Base-by-base conservation (phyloP, 192 early-diverging fungal species). In the Podila horticola region DNA sequence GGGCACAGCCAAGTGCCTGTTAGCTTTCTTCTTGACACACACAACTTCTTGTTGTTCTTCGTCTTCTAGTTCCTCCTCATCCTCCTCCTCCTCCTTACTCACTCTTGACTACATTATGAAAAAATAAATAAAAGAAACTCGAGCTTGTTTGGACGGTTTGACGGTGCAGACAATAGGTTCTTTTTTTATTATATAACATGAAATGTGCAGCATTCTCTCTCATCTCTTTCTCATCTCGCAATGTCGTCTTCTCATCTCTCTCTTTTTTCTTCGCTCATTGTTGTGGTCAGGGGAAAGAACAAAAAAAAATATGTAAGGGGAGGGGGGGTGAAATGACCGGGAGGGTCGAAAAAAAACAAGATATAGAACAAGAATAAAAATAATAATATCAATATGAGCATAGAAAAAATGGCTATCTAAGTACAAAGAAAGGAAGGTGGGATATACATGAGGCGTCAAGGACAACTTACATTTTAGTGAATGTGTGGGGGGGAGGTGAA, bases 181-280 rank as follows among this genome's bases (percentile, higher is more conserved):
- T 55, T 26, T 55, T 11, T 55, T 55, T 26, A 55, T 55, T 55
- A 45, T 45, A 15, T 45, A 15, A 45, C 41, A 45, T 45, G 41
- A 36, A 36, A 45, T 45, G 41, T 45, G 41, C 41, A 45, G 41
- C 52, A 55, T 24, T 55, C 22, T 19, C 41, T 15, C 41, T 49
- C 64, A 20, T 66, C 64, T 41, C 41, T 31, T 65, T 48, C 20
- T 66, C 30, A 66, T 51, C 49, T 49, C 24, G 20, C 38, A 65
- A 66, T 19, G 28, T 36, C 45, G 24, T 17, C 26, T 66, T 38
- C 9, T 45, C 26, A 24, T 48, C 15, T 10, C 29, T 28, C 17
- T 17, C 17, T 62, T 22, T 50, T 71, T 61, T 62, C 11, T 51
- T 9, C 51, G 51, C 41, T 57, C 69, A 63, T 38, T 19, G 29